Evolutionary conservation across 768 basidiomycete species (phyloP).

Genomic region (Antrodiella citrinella): DNA sequence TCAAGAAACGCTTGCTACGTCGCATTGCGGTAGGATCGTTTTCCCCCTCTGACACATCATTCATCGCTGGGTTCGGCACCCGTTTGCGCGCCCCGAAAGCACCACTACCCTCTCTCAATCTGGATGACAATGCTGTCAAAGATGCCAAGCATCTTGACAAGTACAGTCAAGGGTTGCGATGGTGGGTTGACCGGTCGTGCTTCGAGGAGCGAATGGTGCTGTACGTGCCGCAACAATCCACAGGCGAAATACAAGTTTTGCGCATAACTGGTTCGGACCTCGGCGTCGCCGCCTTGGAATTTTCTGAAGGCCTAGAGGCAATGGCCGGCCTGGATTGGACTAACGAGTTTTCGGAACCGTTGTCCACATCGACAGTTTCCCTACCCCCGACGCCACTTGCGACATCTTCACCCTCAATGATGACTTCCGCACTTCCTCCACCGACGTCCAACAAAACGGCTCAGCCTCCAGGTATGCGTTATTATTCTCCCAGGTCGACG

Average conservation of each 20-base stretch:
- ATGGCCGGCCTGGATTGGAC: slow-evolving; percentile 38
- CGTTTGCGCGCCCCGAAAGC: slow-evolving; percentile 2
- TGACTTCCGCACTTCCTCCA: slow-evolving; percentile 1
- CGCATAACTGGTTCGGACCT: slow-evolving; percentile 30
- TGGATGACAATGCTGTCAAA: slow-evolving; percentile 28
- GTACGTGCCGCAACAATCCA: slow-evolving; percentile 35
- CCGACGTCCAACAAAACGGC: background rate
- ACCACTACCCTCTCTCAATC: slow-evolving; percentile 17
- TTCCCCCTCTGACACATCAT: slow-evolving; percentile 31
- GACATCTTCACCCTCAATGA: background rate
- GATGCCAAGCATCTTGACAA: slow-evolving; percentile 20
- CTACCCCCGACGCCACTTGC: slow-evolving; percentile 1
- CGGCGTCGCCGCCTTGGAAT: slow-evolving; percentile 67
- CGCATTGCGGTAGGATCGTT: slow-evolving; percentile 33
- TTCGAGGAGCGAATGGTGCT: slow-evolving; percentile 65
- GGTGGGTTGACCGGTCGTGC: slow-evolving; percentile 67
- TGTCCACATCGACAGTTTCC: background rate
- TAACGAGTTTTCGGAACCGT: background rate
- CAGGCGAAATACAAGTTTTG: slow-evolving; percentile 24
- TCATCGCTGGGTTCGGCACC: slow-evolving; percentile 35
- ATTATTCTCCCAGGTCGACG: background rate
- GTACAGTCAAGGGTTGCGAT: slow-evolving; percentile 48
- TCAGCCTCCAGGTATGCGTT: background rate
- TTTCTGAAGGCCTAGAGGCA: slow-evolving; percentile 56
- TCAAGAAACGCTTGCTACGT: slow-evolving; percentile 43